Evolutionary conservation across 495 filamentous ascomycete species (phyloP).

Genomic region (Acidiella bohemica): DNA sequence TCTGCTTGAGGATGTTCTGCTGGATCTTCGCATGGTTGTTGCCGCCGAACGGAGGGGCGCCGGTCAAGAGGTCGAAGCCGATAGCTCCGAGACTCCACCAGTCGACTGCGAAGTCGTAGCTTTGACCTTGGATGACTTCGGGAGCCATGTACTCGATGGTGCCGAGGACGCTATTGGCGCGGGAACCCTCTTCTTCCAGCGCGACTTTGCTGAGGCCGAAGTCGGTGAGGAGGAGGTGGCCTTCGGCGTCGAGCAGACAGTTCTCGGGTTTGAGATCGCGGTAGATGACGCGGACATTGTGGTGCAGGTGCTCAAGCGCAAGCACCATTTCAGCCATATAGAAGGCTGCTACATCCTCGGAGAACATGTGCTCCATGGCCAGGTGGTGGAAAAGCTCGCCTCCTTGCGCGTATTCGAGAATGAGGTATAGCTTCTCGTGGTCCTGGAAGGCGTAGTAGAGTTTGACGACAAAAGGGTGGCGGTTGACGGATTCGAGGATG

Average conservation of each 20-base stretch:
- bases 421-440: constrained; percentile 92
- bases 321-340: constrained; percentile 98
- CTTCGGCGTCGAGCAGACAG: constrained; percentile 80
- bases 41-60: constrained; percentile 75
- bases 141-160: constrained; percentile 99
- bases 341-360: constrained; percentile 75
- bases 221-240: constrained; percentile 88
- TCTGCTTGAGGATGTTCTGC: constrained; percentile 83
- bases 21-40: constrained; percentile 85
- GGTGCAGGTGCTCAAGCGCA: constrained; percentile 83
- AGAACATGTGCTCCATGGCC: constrained; percentile 79
- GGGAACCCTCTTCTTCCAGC: constrained; percentile 57
- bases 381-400: constrained; percentile 90
- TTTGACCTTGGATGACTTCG: constrained; percentile 71
- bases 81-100: constrained; percentile 97
- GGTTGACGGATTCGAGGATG: constrained; percentile 87
- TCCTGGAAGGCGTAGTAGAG: constrained; percentile 98
- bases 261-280: constrained; percentile 97
- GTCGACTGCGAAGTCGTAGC: constrained; percentile 87
- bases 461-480: constrained; percentile 94
- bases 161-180: constrained; percentile 74
- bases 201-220: constrained; percentile 94
- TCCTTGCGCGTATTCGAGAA: constrained; percentile 95
- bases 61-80: constrained; percentile 82
- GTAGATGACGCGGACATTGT: constrained; percentile 84